phyloP scores from a whole-genome alignment of 2,329 filamentous ascomycete species.

The Camillea tinctor region DNA sequence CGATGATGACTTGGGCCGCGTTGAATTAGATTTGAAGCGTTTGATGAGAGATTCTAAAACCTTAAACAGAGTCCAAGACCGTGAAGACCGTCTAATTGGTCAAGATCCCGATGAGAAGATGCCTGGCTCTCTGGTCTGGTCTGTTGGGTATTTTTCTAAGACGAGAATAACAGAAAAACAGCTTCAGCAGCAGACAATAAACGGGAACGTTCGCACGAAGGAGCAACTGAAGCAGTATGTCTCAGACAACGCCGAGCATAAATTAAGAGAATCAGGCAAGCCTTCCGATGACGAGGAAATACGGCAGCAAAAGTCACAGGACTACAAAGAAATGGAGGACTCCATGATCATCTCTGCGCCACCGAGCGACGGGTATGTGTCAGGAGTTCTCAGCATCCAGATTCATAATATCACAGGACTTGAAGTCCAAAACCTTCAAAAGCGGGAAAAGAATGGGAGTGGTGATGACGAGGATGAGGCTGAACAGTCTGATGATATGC shows the following conservation, averaged over 20 bases:
- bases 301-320: slow-evolving; percentile 66
- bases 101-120: slow-evolving; percentile 65
- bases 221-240: slow-evolving; percentile 61
- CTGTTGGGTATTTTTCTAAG: slow-evolving; percentile 70
- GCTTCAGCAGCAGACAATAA: slow-evolving; percentile 58
- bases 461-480: slow-evolving; percentile 55
- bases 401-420: slow-evolving; percentile 72
- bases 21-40: slow-evolving; percentile 65
- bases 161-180: slow-evolving; percentile 61
- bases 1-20: slow-evolving; percentile 72
- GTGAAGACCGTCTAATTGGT: slow-evolving; percentile 64
- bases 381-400: slow-evolving; percentile 67
- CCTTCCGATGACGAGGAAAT: slow-evolving; percentile 60
- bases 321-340: slow-evolving; percentile 60
- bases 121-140: slow-evolving; percentile 69
- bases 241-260: slow-evolving; percentile 51
- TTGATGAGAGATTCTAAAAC: slow-evolving; percentile 60
- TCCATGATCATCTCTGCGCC: slow-evolving; percentile 67
- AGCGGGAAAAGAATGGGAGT: slow-evolving; percentile 46
- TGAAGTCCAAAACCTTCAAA: slow-evolving; percentile 59
- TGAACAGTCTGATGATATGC: slow-evolving; percentile 62
- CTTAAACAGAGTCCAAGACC: slow-evolving; percentile 60
- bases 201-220: slow-evolving; percentile 55
- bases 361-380: slow-evolving; percentile 59
- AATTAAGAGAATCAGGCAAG: slow-evolving; percentile 63